Conservation (phyloP, 2,329 filamentous ascomycete species). For the Cladophialophora chaetospira region DNA sequence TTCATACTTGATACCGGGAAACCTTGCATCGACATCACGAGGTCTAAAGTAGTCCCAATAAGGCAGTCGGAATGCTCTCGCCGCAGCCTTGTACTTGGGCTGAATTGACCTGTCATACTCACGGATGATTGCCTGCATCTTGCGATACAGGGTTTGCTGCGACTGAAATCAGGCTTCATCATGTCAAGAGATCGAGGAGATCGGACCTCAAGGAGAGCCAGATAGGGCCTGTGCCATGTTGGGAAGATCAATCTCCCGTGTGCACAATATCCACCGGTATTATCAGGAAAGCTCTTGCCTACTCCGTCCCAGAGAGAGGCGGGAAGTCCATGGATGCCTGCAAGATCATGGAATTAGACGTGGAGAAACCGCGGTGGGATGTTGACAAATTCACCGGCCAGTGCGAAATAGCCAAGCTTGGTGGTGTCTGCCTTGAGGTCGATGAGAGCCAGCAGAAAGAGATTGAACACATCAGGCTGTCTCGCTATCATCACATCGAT, state of each 20-base stretch:
- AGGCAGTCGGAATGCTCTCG: slow-evolving; percentile 46
- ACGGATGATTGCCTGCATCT: slow-evolving; percentile 40
- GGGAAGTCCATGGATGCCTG: slow-evolving; percentile 78
- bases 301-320: slow-evolving; percentile 59
- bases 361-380: background rate
- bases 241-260: slow-evolving; percentile 75
- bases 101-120: slow-evolving; percentile 48
- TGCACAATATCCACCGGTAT: slow-evolving; percentile 66
- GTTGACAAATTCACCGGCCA: background rate
- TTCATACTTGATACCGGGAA: slow-evolving; percentile 40
- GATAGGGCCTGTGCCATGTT: slow-evolving; percentile 80
- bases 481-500: slow-evolving; percentile 9
- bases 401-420: slow-evolving; percentile 3
- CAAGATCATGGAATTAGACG: background rate
- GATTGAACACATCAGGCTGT: slow-evolving; percentile 16
- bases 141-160: slow-evolving; percentile 40
- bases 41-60: slow-evolving; percentile 52
- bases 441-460: slow-evolving; percentile 13
- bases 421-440: slow-evolving; percentile 5
- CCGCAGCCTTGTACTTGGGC: slow-evolving; percentile 49
- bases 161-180: background rate
- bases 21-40: slow-evolving; percentile 26
- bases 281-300: slow-evolving; percentile 44
- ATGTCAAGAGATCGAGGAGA: slow-evolving; percentile 31
- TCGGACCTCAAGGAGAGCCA: slow-evolving; percentile 58